Percentiles rank a stretch among this genome's conserved stretches.
These are phyloP conservation scores for Xerocomus cyaneibrunnescens DNA, from an alignment of 1,284 basidiomycete genomes.

Conservation along the genomic window DNA sequence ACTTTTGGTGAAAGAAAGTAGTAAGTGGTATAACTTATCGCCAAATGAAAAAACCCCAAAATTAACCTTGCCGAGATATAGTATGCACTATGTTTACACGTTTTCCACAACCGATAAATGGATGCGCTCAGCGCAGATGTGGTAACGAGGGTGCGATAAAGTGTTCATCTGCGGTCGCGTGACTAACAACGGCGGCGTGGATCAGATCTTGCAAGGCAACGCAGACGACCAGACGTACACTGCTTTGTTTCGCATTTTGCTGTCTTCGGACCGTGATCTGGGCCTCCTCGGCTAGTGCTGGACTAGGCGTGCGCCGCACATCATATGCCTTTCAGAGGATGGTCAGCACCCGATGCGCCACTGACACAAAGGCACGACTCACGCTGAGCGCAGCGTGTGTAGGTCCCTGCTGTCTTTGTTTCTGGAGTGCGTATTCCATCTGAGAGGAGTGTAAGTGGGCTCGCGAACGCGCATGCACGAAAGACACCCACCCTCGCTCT, in stretches of 20 bases:
- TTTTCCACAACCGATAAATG: conserved; percentile 17
- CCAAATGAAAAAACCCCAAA: conserved; percentile 18
- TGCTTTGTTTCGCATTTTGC: conserved; percentile 23
- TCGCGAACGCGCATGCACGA: background rate
- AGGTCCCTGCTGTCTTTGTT: conserved; percentile 31
- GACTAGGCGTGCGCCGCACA: conserved; percentile 32
- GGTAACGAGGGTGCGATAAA: conserved; percentile 10
- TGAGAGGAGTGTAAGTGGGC: conserved; percentile 13
- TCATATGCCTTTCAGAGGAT: conserved; percentile 28
- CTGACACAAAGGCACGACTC: conserved; percentile 6
- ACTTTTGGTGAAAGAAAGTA: conserved; percentile 24
- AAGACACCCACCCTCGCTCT: conserved; percentile 26
- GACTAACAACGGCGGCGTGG: conserved; percentile 21
- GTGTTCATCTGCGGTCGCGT: conserved; percentile 32
- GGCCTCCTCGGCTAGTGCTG: conserved; percentile 30
- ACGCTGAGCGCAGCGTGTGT: conserved; percentile 29
- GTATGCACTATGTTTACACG: conserved; percentile 14
- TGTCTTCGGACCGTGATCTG: conserved; percentile 36
- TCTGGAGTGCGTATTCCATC: conserved; percentile 35
- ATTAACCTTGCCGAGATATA: conserved; percentile 29
- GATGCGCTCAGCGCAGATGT: conserved; percentile 27
- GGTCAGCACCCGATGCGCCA: conserved; percentile 13
- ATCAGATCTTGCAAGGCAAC: conserved; percentile 8
- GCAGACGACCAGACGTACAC: conserved; percentile 15
- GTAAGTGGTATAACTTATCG: conserved; percentile 32